Percentiles rank a stretch among this genome's conserved stretches.
Conservation (phyloP, 225 moss, liverwort and hornwort species). For the Rhytidiadelphus loreus region DNA sequence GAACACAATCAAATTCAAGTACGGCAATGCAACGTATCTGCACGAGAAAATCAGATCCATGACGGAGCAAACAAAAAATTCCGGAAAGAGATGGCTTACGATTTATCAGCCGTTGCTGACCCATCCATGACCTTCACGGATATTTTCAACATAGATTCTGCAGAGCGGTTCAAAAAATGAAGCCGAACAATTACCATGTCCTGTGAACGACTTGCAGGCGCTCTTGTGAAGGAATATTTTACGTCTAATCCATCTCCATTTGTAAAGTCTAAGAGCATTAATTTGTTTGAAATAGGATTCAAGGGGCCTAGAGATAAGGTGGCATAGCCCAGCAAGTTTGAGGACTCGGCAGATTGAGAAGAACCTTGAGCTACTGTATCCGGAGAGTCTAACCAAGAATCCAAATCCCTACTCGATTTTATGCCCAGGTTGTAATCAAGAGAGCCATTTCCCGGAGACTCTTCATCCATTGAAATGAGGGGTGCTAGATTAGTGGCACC, state of each 20-base stretch:
- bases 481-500: slow-evolving; percentile 20
- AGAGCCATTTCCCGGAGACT: slow-evolving; percentile 7
- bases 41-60: neutral
- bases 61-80: neutral
- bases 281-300: slow-evolving; percentile 17
- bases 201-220: slow-evolving; percentile 13
- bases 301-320: slow-evolving; percentile 52
- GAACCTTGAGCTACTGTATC: slow-evolving; percentile 19
- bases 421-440: slow-evolving; percentile 20
- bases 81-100: slow-evolving; percentile 25
- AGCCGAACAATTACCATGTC: slow-evolving; percentile 41
- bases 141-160: slow-evolving; percentile 43
- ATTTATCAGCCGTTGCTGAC: slow-evolving; percentile 8
- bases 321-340: slow-evolving; percentile 51
- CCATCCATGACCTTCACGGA: slow-evolving; percentile 35
- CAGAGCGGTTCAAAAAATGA: slow-evolving; percentile 57
- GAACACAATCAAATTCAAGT: neutral
- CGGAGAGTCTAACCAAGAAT: slow-evolving; percentile 78
- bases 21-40: neutral
- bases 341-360: slow-evolving; percentile 11
- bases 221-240: slow-evolving; percentile 46
- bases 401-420: slow-evolving; percentile 43
- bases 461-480: slow-evolving; percentile 47
- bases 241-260: slow-evolving; percentile 90
- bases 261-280: slow-evolving; percentile 69